phyloP scores from a whole-genome alignment of 2,329 filamentous ascomycete genomes.

The Fusarium incarnatum region DNA sequence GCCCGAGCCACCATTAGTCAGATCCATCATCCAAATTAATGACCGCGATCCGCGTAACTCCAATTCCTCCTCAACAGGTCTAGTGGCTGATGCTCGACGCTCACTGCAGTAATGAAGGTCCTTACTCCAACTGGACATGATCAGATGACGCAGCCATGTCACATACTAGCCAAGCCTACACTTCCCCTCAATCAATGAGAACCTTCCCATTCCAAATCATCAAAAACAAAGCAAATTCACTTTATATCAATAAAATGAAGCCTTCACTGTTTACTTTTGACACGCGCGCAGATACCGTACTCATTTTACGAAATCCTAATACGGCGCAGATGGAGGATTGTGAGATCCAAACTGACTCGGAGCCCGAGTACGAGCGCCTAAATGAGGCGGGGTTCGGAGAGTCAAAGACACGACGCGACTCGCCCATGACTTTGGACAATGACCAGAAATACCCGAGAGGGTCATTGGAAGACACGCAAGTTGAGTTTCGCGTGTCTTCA shows the following conservation, averaged over 20 bases:
- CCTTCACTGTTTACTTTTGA: conserved; percentile 22
- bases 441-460: conserved; percentile 17
- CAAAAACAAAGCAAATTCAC: not conserved
- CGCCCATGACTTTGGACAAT: conserved; percentile 21
- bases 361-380: conserved; percentile 23
- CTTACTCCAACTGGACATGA: conserved; percentile 28
- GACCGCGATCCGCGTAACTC: not conserved
- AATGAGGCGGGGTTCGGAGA: conserved; percentile 16
- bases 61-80: conserved; percentile 9
- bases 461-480: not conserved
- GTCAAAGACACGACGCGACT: conserved; percentile 12
- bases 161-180: conserved; percentile 15
- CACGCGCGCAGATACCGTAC: conserved; percentile 20
- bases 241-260: conserved; percentile 8
- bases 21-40: not conserved
- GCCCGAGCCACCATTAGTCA: not conserved
- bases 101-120: conserved; percentile 3
- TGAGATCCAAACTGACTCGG: conserved; percentile 14
- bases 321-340: not conserved
- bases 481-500: conserved; percentile 27
- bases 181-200: conserved; percentile 27
- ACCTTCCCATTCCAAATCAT: not conserved
- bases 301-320: conserved; percentile 20
- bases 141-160: conserved; percentile 31
- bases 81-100: conserved; percentile 15